These are phyloP conservation scores for Globisporangium cederbergense DNA, from an alignment of 352 stramenopile species.

Conservation along the genomic window DNA sequence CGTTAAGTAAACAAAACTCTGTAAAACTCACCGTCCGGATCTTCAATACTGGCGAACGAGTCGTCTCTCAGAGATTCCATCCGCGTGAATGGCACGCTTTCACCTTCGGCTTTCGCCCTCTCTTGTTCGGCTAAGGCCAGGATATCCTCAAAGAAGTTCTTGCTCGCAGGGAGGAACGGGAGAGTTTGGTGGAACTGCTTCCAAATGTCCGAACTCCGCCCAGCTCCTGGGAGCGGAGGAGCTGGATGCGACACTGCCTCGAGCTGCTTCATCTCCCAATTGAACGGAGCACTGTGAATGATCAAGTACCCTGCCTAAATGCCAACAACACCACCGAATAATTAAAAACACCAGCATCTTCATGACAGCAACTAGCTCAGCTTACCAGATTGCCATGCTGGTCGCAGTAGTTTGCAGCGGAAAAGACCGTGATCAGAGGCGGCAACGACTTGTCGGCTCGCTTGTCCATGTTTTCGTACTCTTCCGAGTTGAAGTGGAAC, in stretches of 20 bases:
- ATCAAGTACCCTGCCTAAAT: conserved; percentile 54
- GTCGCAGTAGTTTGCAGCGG: conserved; percentile 95
- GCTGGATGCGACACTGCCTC: conserved; percentile 44
- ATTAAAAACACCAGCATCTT: not conserved
- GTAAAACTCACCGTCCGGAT: conserved; percentile 7
- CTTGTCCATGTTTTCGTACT: conserved; percentile 43
- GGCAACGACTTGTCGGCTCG: conserved; percentile 44
- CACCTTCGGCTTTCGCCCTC: not conserved
- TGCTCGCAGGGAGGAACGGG: conserved; percentile 76
- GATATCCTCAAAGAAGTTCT: conserved; percentile 80
- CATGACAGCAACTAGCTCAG: not conserved
- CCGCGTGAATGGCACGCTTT: not conserved
- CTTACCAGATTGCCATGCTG: conserved; percentile 63
- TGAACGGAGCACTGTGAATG: conserved; percentile 41
- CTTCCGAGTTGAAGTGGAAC: conserved; percentile 52
- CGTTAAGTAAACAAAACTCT: not conserved
- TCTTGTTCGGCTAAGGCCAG: conserved; percentile 33
- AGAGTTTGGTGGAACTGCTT: conserved; percentile 68
- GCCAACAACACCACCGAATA: not conserved
- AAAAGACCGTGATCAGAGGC: conserved; percentile 94
- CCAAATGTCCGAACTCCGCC: conserved; percentile 67
- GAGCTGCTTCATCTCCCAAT: conserved; percentile 55
- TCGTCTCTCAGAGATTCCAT: conserved; percentile 12
- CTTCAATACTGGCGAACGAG: conserved; percentile 6
- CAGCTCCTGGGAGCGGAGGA: conserved; percentile 41